These are phyloP conservation scores for Neopestalotiopsis rosae DNA, from an alignment of 2,329 filamentous ascomycete species.

Conservation along the genomic window DNA sequence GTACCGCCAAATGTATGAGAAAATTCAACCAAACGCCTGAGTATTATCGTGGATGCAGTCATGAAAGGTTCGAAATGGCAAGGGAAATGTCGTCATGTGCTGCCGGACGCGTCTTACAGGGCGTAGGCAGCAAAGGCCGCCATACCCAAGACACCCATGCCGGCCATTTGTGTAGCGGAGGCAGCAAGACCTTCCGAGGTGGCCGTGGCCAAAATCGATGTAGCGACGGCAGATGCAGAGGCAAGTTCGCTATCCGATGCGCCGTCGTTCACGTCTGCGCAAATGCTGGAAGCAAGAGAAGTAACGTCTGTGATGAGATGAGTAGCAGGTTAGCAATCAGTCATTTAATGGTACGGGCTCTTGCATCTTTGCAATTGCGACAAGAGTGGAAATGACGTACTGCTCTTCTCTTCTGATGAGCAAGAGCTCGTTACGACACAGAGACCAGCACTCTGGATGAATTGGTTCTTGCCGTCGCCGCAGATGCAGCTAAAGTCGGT, in stretches of 20 bases:
- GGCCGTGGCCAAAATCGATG: conserved; percentile 28
- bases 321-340: background rate
- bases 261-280: conserved; percentile 28
- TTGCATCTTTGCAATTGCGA: background rate
- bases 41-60: conserved; percentile 9
- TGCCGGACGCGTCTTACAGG: conserved; percentile 32
- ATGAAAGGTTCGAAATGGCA: background rate
- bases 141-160: conserved; percentile 32
- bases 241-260: conserved; percentile 32
- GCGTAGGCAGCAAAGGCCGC: conserved; percentile 31
- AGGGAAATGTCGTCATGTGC: background rate
- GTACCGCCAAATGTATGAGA: background rate
- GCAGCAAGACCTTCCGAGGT: conserved; percentile 26
- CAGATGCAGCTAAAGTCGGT: conserved; percentile 38
- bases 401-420: conserved; percentile 25
- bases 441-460: conserved; percentile 27
- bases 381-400: conserved; percentile 25
- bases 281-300: conserved; percentile 33
- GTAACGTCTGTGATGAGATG: conserved; percentile 23
- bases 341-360: background rate
- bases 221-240: conserved; percentile 34
- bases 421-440: conserved; percentile 30
- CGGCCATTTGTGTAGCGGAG: conserved; percentile 30
- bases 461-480: conserved; percentile 26
- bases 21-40: conserved; percentile 3